Percentiles rank a stretch among this genome's conserved stretches.
Evolutionary conservation across 805 yeast species (phyloP).

Genomic region (Komagataella kurtzmanii): DNA sequence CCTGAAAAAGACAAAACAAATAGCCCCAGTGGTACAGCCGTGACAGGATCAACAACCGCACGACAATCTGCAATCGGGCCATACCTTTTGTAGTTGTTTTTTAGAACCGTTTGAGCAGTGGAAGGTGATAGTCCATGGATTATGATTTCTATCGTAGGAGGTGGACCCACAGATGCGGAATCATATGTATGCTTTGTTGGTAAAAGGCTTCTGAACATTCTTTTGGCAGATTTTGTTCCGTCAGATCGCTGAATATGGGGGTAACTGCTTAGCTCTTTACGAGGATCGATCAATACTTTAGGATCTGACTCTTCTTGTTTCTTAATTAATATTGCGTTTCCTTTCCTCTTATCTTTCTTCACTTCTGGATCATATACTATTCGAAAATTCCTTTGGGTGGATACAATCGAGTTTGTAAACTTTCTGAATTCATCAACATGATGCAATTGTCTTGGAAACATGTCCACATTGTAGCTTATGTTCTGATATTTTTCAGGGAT

Average conservation of each 20-base stretch:
- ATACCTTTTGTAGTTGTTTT: conserved; percentile 42
- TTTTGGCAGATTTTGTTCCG: conserved; percentile 8
- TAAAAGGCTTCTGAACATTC: conserved; percentile 6
- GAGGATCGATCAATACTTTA: conserved; percentile 24
- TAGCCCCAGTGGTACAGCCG: conserved; percentile 71
- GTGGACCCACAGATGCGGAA: conserved; percentile 59
- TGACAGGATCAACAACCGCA: conserved; percentile 52
- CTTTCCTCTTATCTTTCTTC: conserved; percentile 27
- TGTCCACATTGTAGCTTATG: background rate
- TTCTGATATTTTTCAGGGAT: background rate
- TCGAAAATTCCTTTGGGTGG: conserved; percentile 19
- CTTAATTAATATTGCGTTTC: conserved; percentile 20
- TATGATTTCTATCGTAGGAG: conserved; percentile 58
- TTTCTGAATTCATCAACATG: conserved; percentile 1
- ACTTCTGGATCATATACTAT: conserved; percentile 40
- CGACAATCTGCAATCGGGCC: conserved; percentile 53
- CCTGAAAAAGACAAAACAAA: conserved; percentile 54
- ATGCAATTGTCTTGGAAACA: conserved; percentile 10
- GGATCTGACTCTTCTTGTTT: conserved; percentile 17
- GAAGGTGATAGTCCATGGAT: conserved; percentile 52
- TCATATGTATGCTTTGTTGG: conserved; percentile 37
- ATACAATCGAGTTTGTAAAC: background rate
- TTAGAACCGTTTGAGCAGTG: conserved; percentile 28
- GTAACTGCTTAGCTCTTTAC: conserved; percentile 21
- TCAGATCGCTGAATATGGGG: conserved; percentile 4